These are phyloP conservation scores for Paraconiothyrium brasiliense DNA, from an alignment of 2,329 filamentous ascomycete species.

Conservation along the genomic window DNA sequence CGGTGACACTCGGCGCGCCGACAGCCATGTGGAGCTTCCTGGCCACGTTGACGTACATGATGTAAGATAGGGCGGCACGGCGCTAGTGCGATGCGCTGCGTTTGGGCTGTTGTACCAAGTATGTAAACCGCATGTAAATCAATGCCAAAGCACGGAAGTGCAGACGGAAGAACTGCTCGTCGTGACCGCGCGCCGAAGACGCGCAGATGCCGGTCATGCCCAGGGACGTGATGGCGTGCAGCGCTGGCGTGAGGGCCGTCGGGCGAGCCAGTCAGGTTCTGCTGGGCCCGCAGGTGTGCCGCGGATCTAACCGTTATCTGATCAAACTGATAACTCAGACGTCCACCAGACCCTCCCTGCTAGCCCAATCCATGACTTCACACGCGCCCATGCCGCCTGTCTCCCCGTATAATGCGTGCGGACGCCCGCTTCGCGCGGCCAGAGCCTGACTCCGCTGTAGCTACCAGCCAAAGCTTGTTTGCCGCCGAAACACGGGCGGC, in stretches of 20 bases:
- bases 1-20: slow-evolving; percentile 33
- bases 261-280: background rate
- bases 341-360: slow-evolving; percentile 17
- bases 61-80: slow-evolving; percentile 26
- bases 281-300: background rate
- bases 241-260: slow-evolving; percentile 10
- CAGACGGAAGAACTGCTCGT: slow-evolving; percentile 4
- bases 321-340: slow-evolving; percentile 27
- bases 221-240: slow-evolving; percentile 8
- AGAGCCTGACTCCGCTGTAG: slow-evolving; percentile 24
- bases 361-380: slow-evolving; percentile 18
- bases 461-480: slow-evolving; percentile 29
- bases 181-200: background rate
- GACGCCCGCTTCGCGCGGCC: slow-evolving; percentile 20
- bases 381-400: slow-evolving; percentile 29
- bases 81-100: slow-evolving; percentile 18
- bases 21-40: slow-evolving; percentile 40
- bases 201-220: slow-evolving; percentile 8
- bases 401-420: slow-evolving; percentile 23
- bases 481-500: slow-evolving; percentile 33
- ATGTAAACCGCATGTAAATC: slow-evolving; percentile 13
- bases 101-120: slow-evolving; percentile 20
- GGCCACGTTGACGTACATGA: slow-evolving; percentile 44
- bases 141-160: background rate
- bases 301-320: slow-evolving; percentile 35